Evolutionary conservation across 139 green algal genomes (phyloP), one percentile per base, ranked within the genome.

Genomic region (Mesostigma viride): DNA sequence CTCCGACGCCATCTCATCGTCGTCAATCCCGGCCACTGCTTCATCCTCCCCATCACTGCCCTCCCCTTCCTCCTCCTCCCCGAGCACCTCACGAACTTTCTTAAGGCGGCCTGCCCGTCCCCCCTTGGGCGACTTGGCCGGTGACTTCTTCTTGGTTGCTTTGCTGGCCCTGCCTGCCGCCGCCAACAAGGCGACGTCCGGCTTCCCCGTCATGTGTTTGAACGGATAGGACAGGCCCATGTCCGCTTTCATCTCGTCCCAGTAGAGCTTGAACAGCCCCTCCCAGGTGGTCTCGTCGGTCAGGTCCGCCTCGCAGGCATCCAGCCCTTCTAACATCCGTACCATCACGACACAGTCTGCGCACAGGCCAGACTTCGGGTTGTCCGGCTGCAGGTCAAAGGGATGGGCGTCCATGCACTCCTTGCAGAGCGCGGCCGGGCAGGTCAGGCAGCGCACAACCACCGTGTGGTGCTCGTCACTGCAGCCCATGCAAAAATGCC

Each of bases 181-280:
- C 56, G 56, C 56, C 56, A 30, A 6, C 30, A 34, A 6, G 6
- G 30, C 56, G 8, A 30, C 8, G 8, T 62, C 56, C 56, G 8
- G 6, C 28, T 11, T 62, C 53, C 11, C 6, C 53, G 8, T 6
- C 36, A 22, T 6, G 6, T 11, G 36, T 22, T 22, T 56, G 45
- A 24, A 24, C 22, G 20, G 22, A 24, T 56, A 24, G 45, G 6
- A 5, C 33, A 36, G 28, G 53, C 53, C 32, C 6, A 6, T 62
- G 32, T 62, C 4, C 32, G 8, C n/a, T n/a, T n/a, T n/a, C n/a
- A n/a, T n/a, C n/a, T 34, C 33, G 27, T 24, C n/a, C 3, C 40
- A 65, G 36, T 65, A 65, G 20, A 46, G 26, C 36, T 31, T 65
- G 36, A 65, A 65, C 26, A 34, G 40, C 26, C 26, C 36, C 58